Conservation (phyloP, 2,329 filamentous ascomycete species). For the Colletotrichum gloeosporioides region DNA sequence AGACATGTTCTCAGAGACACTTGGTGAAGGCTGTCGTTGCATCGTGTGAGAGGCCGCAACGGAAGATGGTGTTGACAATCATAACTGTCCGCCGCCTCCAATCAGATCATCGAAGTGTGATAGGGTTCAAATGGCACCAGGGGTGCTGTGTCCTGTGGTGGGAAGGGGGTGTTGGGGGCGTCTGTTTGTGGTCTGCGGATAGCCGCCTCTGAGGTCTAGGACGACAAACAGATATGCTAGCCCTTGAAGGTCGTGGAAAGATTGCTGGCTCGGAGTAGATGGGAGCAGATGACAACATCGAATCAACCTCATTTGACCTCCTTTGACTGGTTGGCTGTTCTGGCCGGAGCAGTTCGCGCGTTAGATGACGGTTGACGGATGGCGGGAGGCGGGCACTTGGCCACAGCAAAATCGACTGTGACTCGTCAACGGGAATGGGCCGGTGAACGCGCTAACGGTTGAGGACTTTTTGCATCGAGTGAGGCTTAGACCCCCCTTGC, state of each 20-base stretch:
- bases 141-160: not conserved
- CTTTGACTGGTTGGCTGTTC: not conserved
- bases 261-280: not conserved
- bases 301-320: not conserved
- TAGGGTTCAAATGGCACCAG: conserved; percentile 8
- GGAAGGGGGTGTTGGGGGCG: not conserved
- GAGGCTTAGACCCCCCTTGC: conserved; percentile 20
- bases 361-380: not conserved
- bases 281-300: not conserved
- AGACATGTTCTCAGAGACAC: not conserved
- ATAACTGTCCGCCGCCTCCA: not conserved
- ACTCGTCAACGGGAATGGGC: conserved; percentile 8
- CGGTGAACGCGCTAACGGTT: conserved; percentile 2
- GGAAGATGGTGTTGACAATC: conserved; percentile 7
- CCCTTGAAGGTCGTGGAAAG: not conserved
- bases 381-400: not conserved
- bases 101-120: not conserved
- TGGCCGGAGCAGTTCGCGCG: conserved; percentile 6
- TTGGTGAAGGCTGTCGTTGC: not conserved
- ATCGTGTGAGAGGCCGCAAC: not conserved
- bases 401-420: not conserved
- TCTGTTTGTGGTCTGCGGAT: not conserved
- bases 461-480: conserved; percentile 21
- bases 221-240: not conserved
- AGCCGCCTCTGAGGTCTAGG: not conserved